Evolutionary conservation across 1,284 basidiomycete species (phyloP), one percentile per base, ranked within the genome.

Genomic region (Heimioporus retisporus): DNA sequence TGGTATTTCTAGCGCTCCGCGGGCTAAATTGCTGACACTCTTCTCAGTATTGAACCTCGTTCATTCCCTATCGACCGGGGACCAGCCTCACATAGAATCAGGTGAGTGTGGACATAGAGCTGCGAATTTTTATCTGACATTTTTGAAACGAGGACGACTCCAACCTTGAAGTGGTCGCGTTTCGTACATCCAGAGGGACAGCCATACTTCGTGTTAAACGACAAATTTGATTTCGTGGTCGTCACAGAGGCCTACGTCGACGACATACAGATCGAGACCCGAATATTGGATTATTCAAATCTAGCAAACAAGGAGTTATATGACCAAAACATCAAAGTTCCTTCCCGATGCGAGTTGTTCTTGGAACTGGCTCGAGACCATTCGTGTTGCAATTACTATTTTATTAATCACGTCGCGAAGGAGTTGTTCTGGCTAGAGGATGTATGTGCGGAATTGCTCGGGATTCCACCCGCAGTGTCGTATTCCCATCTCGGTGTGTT

Each of bases 121-220:
- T 31, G 13, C 10, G 10, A 46, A 35, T 7, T 4, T 25, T n/a
- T n/a, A 18, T 58, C 67, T 65, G 48, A 68, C 58, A 6, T n/a
- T 18, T 46, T 6, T 21, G 14, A 61, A 64, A n/a, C n/a, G 61
- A 76, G 67, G 10, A 5, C 6, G 2, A 43, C 61, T 10, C 25
- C 28, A 16, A 11, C 25, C 6, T 13, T 48, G 25, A 55, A 59
- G 2, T 89, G 88, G 88, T 74, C 71, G 0, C 69, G 75, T 15
- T 74, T 81, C 58, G 71, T 81, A 14, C 88, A 90, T 58, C 87
- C 88, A 0, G 88, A 90, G 69, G 88, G 88, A 28, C 84, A 85
- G 66, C 65, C 75, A 4, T 90, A 90, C 67, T 87, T 84, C 65
- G 71, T 77, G 46, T 42, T 62, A 8, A 72, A 77, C 2, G 51